Conservation (phyloP, 345 rosid genomes). For the Brassica napus region Da-Ae NC_063439.1:23532001-23532500, state of each 20-base stretch:
- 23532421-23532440: constrained; percentile 98
- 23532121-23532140: constrained; percentile 19
- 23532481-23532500: constrained; percentile 79
- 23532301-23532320: neutral
- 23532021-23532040: constrained; percentile 80
- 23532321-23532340: neutral
- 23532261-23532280: constrained; percentile 89
- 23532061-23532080: constrained; percentile 69
- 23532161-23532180: constrained; percentile 95
- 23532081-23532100: neutral
- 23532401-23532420: constrained; percentile 78
- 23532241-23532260: constrained; percentile 99
- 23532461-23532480: constrained; percentile 94
- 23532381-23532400: constrained; percentile 58
- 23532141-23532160: constrained; percentile 47
- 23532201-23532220: constrained; percentile 83
- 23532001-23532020: constrained; percentile 65
- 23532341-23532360: constrained; percentile 25
- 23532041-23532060: constrained; percentile 99
- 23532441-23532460: constrained; percentile 96
- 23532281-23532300: constrained; percentile 60
- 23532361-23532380: constrained; percentile 24
- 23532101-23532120: neutral
- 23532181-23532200: constrained; percentile 66
- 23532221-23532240: constrained; percentile 98